These are phyloP conservation scores for Rhododendron molle DNA, from an alignment of 148 eudicot genomes.

Conservation along the genomic window DNA sequence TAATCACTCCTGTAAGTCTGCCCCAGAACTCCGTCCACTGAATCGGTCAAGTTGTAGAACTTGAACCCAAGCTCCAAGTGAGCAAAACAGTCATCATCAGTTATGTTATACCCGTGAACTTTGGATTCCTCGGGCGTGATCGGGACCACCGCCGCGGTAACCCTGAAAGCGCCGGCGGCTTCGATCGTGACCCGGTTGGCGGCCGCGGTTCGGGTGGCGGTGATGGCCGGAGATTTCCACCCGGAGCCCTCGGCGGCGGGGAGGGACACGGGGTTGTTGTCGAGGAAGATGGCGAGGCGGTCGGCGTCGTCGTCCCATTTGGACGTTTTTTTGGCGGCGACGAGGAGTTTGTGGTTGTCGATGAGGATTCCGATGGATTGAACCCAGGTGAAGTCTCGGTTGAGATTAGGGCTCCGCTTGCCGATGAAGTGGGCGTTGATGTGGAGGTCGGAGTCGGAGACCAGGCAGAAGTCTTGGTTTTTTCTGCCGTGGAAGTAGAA, in stretches of 20 bases:
- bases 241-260: slow-evolving; percentile 6
- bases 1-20: slow-evolving; percentile 14
- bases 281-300: slow-evolving; percentile 6
- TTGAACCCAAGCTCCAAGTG: slow-evolving; percentile 17
- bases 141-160: slow-evolving; percentile 6
- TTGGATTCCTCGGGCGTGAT: slow-evolving; percentile 10
- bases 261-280: background rate
- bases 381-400: slow-evolving; percentile 25
- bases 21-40: slow-evolving; percentile 13
- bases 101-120: slow-evolving; percentile 7
- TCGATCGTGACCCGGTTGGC: slow-evolving; percentile 4
- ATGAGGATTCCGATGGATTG: slow-evolving; percentile 30
- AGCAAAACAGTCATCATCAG: slow-evolving; percentile 11
- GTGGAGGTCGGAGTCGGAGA: slow-evolving; percentile 15
- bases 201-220: slow-evolving; percentile 7
- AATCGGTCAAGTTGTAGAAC: slow-evolving; percentile 7
- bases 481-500: slow-evolving; percentile 24
- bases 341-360: slow-evolving; percentile 11
- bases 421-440: slow-evolving; percentile 27
- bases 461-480: slow-evolving; percentile 18
- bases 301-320: slow-evolving; percentile 7
- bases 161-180: background rate
- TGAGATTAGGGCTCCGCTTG: slow-evolving; percentile 19
- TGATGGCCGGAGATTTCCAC: background rate
- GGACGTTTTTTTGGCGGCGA: slow-evolving; percentile 8